Evolutionary conservation across 495 filamentous ascomycete genomes (phyloP).

Genomic region (Hypoxylon perforatum): DNA sequence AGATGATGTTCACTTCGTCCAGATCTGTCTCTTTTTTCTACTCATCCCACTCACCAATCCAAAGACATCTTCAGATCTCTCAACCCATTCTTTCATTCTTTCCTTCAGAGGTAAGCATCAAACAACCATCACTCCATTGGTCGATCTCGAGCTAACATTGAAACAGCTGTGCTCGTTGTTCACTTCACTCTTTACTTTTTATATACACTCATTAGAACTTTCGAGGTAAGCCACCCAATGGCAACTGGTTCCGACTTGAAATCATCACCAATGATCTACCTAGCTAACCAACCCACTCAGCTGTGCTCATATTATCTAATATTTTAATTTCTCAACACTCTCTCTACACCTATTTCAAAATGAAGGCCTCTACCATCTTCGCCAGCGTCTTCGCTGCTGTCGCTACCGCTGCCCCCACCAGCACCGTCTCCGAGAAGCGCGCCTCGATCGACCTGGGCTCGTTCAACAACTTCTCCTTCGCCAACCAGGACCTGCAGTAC

Average conservation of each 20-base stretch:
- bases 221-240: conserved; percentile 48
- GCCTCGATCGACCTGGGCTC: conserved; percentile 46
- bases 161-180: conserved; percentile 63
- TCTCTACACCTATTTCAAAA: conserved; percentile 47
- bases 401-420: conserved; percentile 52
- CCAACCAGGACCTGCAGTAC: conserved; percentile 59
- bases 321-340: conserved; percentile 49
- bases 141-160: conserved; percentile 37
- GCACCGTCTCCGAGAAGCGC: conserved; percentile 44
- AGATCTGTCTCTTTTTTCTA: conserved; percentile 46
- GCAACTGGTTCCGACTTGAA: neutral
- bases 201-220: conserved; percentile 53
- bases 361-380: conserved; percentile 58
- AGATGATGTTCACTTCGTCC: conserved; percentile 41
- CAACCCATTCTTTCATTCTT: conserved; percentile 57
- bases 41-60: conserved; percentile 53
- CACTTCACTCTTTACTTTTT: conserved; percentile 61
- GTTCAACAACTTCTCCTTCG: conserved; percentile 56
- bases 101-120: conserved; percentile 58
- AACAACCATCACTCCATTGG: conserved; percentile 5
- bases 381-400: conserved; percentile 53
- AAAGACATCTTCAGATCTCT: conserved; percentile 46
- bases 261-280: neutral
- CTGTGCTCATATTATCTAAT: conserved; percentile 61
- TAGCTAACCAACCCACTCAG: conserved; percentile 45